A percentile compares a stretch with the other conserved stretches of the same genome.
Conservation (phyloP, 2,329 filamentous ascomycete species). For the Xylariaceae sp. region DNA sequence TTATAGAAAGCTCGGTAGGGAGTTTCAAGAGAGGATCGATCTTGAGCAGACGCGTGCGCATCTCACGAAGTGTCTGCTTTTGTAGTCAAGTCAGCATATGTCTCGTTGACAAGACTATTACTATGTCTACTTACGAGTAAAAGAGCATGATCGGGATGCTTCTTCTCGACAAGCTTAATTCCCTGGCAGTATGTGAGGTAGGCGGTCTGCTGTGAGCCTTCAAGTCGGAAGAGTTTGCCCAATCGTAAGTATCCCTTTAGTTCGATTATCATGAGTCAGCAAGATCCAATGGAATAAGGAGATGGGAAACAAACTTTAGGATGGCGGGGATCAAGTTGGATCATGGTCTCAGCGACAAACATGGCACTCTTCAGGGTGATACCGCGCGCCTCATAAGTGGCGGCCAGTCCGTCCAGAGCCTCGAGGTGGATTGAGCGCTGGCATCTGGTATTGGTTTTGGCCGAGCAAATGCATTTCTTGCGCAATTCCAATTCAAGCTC, state of each 20-base stretch:
- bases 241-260: slow-evolving; percentile 26
- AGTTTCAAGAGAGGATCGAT: slow-evolving; percentile 20
- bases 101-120: neutral
- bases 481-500: slow-evolving; percentile 19
- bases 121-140: slow-evolving; percentile 19
- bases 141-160: slow-evolving; percentile 20
- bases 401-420: slow-evolving; percentile 25
- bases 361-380: slow-evolving; percentile 14
- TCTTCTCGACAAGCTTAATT: slow-evolving; percentile 23
- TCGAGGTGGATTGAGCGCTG: slow-evolving; percentile 21
- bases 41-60: no score
- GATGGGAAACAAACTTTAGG: slow-evolving; percentile 20
- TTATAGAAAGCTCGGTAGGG: slow-evolving; percentile 25
- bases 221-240: slow-evolving; percentile 25
- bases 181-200: slow-evolving; percentile 24
- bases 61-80: no score
- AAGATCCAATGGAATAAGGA: neutral
- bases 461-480: slow-evolving; percentile 24
- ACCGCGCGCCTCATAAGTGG: slow-evolving; percentile 20
- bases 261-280: slow-evolving; percentile 8
- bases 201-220: slow-evolving; percentile 15
- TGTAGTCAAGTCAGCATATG: slow-evolving; percentile 2
- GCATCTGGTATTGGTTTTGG: slow-evolving; percentile 22
- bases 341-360: slow-evolving; percentile 22
- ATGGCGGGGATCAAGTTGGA: slow-evolving; percentile 26